phyloP scores from a whole-genome alignment of 306 rosid species.

The Cyamopsis tetragonoloba region DNA sequence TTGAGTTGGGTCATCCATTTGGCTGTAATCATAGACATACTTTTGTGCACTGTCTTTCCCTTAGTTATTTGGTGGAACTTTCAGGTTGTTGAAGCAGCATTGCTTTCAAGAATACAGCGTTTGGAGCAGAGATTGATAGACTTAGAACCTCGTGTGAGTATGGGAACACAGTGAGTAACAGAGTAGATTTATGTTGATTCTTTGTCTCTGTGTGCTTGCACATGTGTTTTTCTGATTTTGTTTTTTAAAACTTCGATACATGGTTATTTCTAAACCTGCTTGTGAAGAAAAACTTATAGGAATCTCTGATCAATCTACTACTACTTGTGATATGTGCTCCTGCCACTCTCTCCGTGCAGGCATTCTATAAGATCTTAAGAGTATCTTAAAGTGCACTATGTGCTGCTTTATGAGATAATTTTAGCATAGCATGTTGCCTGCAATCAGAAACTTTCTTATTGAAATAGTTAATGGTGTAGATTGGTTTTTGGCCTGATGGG shows the following conservation, averaged over 20 bases:
- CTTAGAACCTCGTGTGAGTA: conserved; percentile 99
- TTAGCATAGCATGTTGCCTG: background rate
- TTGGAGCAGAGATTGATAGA: conserved; percentile 68
- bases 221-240: background rate
- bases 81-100: conserved; percentile 96
- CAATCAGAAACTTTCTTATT: background rate
- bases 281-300: conserved; percentile 13
- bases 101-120: conserved; percentile 85
- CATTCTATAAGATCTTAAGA: conserved; percentile 17
- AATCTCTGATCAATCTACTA: conserved; percentile 3
- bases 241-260: conserved; percentile 12
- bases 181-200: conserved; percentile 35
- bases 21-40: background rate
- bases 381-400: background rate
- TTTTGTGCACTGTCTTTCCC: conserved; percentile 4
- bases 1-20: background rate
- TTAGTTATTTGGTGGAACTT: conserved; percentile 26
- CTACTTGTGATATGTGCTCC: background rate
- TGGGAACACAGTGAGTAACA: conserved; percentile 75
- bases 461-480: conserved; percentile 3
- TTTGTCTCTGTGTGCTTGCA: background rate
- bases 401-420: background rate
- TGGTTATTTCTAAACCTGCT: conserved; percentile 9
- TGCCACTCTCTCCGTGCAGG: background rate
- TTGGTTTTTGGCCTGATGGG: conserved; percentile 1